Conservation (phyloP, 306 rosid genomes). For the Lablab purpureus region DNA sequence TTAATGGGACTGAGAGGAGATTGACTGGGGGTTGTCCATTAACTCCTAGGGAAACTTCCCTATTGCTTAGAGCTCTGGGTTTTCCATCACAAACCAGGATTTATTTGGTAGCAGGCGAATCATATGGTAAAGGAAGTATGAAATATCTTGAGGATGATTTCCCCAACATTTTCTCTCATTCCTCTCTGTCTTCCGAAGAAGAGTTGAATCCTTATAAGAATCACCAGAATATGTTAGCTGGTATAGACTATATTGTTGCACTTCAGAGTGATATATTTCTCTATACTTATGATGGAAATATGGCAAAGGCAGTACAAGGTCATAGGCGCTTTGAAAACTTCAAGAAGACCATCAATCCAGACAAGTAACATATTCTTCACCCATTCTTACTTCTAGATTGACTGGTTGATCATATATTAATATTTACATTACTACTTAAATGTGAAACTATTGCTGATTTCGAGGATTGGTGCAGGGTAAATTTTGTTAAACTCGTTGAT, state of each 20-base stretch:
- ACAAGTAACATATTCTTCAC: constrained; percentile 14
- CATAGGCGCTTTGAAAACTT: constrained; percentile 26
- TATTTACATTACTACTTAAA: neutral
- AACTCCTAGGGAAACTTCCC: constrained; percentile 20
- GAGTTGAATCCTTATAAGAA: constrained; percentile 24
- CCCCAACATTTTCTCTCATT: constrained; percentile 33
- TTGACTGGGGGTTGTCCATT: constrained; percentile 21
- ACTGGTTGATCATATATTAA: neutral
- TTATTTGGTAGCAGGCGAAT: constrained; percentile 17
- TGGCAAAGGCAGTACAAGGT: constrained; percentile 30
- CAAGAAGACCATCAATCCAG: constrained; percentile 17
- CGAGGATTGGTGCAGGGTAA: neutral
- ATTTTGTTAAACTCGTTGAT: constrained; percentile 6
- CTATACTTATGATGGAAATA: constrained; percentile 15
- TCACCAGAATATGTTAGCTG: constrained; percentile 26
- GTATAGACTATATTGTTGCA: constrained; percentile 19
- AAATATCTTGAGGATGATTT: constrained; percentile 24
- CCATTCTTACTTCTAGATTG: neutral
- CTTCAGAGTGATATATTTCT: constrained; percentile 25
- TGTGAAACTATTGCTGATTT: neutral
- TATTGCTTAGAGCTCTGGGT: constrained; percentile 10
- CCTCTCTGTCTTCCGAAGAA: constrained; percentile 18
- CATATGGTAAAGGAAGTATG: constrained; percentile 19
- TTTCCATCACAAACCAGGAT: constrained; percentile 30
- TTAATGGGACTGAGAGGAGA: constrained; percentile 31